Conservation (phyloP, 306 rosid species). For the Astragalus glycyphyllos region DNA sequence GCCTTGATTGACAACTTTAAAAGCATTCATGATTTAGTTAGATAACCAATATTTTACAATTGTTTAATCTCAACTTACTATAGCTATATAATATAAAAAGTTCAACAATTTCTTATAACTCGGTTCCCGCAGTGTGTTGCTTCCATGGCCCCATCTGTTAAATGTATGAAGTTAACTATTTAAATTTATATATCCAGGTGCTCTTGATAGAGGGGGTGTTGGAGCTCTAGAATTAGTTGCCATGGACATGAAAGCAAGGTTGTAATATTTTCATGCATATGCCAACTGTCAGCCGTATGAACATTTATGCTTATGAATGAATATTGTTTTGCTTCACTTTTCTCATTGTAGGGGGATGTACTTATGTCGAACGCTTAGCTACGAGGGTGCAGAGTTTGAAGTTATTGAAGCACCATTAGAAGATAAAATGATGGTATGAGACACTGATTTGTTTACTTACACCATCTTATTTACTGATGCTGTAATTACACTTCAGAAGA, state of each 20-base stretch:
- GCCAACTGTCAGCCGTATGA: constrained; percentile 10
- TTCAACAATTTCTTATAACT: constrained; percentile 17
- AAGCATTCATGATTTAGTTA: constrained; percentile 6
- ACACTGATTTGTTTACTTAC: constrained; percentile 38
- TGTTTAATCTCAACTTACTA: constrained; percentile 13
- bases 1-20: not conserved
- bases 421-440: constrained; percentile 88
- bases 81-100: not conserved
- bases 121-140: constrained; percentile 4
- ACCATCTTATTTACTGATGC: not conserved
- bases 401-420: constrained; percentile 90
- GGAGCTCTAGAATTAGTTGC: constrained; percentile 99
- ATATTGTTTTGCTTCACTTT: constrained; percentile 36
- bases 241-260: constrained; percentile 99
- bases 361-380: constrained; percentile 95
- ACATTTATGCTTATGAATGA: constrained; percentile 2
- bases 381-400: constrained; percentile 88
- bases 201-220: constrained; percentile 95
- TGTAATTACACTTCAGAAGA: constrained; percentile 1
- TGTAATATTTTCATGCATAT: constrained; percentile 30
- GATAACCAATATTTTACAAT: not conserved
- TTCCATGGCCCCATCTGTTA: not conserved
- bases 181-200: constrained; percentile 58
- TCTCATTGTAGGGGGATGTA: constrained; percentile 90
- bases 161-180: constrained; percentile 32